Conservation (phyloP, 441 rosid species). For the Jatropha podagrica region DNA sequence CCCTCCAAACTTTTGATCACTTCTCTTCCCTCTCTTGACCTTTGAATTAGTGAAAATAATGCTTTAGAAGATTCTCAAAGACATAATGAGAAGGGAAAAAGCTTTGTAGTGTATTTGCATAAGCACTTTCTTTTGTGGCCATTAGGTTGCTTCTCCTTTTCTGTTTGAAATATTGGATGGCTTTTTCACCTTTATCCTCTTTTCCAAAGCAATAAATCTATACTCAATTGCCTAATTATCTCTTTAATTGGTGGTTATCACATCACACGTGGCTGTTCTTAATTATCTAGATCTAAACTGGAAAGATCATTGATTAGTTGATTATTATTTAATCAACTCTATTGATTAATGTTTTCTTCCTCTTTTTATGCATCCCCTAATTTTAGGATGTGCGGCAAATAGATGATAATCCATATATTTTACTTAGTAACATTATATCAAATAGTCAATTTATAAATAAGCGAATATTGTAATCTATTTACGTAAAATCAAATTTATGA, state of each 20-base stretch:
- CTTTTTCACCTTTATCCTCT: slow-evolving; percentile 3
- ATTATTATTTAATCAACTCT: too few species aligned
- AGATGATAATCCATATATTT: too few species aligned
- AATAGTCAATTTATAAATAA: too few species aligned
- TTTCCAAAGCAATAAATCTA: slow-evolving; percentile 12
- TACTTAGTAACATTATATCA: too few species aligned
- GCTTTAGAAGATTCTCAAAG: slow-evolving; percentile 32
- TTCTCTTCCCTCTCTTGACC: slow-evolving; percentile 19
- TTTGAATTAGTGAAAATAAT: neutral
- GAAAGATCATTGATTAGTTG: neutral
- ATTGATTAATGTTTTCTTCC: too few species aligned
- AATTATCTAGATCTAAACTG: neutral
- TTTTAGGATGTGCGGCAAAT: too few species aligned
- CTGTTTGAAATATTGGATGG: neutral
- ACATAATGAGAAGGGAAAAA: neutral
- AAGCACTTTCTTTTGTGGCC: slow-evolving; percentile 3
- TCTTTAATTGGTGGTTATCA: neutral
- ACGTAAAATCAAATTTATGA: too few species aligned
- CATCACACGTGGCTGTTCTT: slow-evolving; percentile 16
- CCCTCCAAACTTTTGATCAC: neutral
- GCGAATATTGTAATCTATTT: too few species aligned
- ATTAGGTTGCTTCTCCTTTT: neutral
- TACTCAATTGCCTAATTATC: neutral
- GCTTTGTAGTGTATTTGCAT: neutral
- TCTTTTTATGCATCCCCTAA: too few species aligned